Base-by-base conservation (phyloP, 2,329 filamentous ascomycete genomes). In the Cercospora sojina region DNA sequence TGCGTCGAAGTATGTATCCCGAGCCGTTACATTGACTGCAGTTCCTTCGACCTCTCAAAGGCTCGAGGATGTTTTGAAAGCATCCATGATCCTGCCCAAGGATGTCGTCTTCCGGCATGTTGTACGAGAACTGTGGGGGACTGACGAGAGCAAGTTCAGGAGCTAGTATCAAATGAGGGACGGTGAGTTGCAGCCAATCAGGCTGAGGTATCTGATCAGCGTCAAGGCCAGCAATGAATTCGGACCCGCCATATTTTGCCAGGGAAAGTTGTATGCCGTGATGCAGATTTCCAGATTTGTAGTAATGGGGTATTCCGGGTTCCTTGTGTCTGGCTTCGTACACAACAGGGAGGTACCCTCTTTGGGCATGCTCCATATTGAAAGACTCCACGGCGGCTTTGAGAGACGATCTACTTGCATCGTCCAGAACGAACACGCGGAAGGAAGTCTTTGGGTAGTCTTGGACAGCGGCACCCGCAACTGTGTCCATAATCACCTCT, bases 171-270 rank as follows among this genome's bases (percentile, higher is more conserved):
- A 88, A 75, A 73, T 89, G 87, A 63, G 87, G 85, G n/a, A 88
- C 76, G 16, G 86, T 74, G 29, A 85, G 83, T 43, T 86, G 84
- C 16, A 89, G 80, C 86, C 86, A 89, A 57, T 85, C 78, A 62
- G 79, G 80, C 74, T 88, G 85, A 5, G 86, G 85, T 74, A 89
- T 89, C 88, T 90, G 90, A 74, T 90, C 88, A 20, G 87, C 87
- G 73, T 90, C 88, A 43, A 90, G 78, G 38, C 85, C 85, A n/a
- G 86, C 87, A 74, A 89, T 74, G 82, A 88, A 71, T 86, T 12
- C 86, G 83, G 20, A 87, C 76, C 53, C 49, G 29, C 55, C 55
- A 49, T 60, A 59, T 59, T n/a, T n/a, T 2, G 12, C 12, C 3
- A 12, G 18, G 5, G 56, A 64, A 3, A 62, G 27, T 2, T 35